These are phyloP conservation scores for Ploettnerulaceae sp. DNA, from an alignment of 2,329 filamentous ascomycete genomes.

Conservation along the genomic window DNA sequence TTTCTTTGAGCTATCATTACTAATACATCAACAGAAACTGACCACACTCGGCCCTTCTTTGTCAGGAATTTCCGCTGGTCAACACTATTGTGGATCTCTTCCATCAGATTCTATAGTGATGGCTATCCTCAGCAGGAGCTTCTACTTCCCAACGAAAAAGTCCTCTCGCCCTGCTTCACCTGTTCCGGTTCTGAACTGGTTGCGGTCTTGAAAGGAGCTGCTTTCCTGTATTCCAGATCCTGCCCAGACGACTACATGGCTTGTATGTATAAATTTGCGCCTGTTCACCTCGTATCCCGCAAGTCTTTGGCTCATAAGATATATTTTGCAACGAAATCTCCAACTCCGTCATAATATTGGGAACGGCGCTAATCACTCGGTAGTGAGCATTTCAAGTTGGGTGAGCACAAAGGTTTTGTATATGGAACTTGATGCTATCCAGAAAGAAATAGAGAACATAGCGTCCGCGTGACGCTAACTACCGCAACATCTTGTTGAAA, in stretches of 20 bases:
- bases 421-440: conserved; percentile 18
- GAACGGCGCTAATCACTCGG: no score
- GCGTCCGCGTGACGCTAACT: neutral
- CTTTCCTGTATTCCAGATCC: neutral
- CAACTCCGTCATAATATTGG: no score
- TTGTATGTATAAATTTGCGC: no score
- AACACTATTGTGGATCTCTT: conserved; percentile 14
- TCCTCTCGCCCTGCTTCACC: neutral
- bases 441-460: conserved; percentile 18
- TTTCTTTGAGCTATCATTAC: neutral
- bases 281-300: no score
- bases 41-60: conserved; percentile 5
- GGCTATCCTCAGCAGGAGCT: neutral
- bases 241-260: neutral
- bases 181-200: neutral
- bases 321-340: no score
- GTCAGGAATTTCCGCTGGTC: conserved; percentile 20
- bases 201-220: neutral
- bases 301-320: no score
- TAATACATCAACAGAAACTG: neutral
- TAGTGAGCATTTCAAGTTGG: conserved; percentile 18
- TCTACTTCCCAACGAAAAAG: neutral
- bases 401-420: conserved; percentile 19
- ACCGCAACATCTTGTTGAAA: no score
- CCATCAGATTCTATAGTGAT: conserved; percentile 14